These are phyloP conservation scores for Beauveria sp. DNA, from an alignment of 2,329 filamentous ascomycete genomes.

Conservation along the genomic window DNA sequence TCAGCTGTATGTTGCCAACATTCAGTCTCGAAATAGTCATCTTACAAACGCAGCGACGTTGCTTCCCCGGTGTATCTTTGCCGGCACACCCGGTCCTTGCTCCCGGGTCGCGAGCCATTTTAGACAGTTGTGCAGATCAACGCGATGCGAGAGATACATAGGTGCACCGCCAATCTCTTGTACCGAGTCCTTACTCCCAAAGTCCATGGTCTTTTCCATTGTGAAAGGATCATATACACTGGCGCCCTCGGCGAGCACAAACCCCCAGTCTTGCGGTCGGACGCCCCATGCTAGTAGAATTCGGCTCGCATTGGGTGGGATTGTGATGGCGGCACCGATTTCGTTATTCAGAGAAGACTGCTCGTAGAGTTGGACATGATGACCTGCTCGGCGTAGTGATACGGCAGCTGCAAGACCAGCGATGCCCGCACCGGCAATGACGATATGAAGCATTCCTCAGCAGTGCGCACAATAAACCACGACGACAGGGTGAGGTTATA, in stretches of 20 bases:
- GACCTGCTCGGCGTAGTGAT: slow-evolving; percentile 3
- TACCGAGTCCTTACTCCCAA: slow-evolving; percentile 13
- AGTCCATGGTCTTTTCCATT: slow-evolving; percentile 15
- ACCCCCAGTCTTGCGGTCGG: slow-evolving; percentile 20
- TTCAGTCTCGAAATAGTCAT: neutral
- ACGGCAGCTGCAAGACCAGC: slow-evolving; percentile 25
- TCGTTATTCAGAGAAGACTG: slow-evolving; percentile 28
- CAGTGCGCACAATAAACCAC: neutral
- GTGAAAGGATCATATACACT: slow-evolving; percentile 20
- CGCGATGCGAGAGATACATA: slow-evolving; percentile 30
- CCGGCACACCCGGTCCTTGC: slow-evolving; percentile 20
- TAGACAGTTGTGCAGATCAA: slow-evolving; percentile 31
- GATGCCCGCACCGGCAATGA: slow-evolving; percentile 30
- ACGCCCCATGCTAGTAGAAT: slow-evolving; percentile 29
- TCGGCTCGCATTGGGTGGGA: slow-evolving; percentile 30
- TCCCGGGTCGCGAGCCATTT: slow-evolving; percentile 24
- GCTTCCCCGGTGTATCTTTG: slow-evolving; percentile 18
- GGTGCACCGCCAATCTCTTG: slow-evolving; percentile 21
- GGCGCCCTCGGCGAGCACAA: slow-evolving; percentile 15
- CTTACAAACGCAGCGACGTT: slow-evolving; percentile 13
- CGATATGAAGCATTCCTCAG: slow-evolving; percentile 18
- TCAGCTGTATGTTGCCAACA: neutral
- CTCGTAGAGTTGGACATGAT: neutral
- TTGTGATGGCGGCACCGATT: slow-evolving; percentile 30
- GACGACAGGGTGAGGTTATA: neutral